phyloP scores from a whole-genome alignment of 305 asterid genomes.

The Fraxinus nigra region DNA sequence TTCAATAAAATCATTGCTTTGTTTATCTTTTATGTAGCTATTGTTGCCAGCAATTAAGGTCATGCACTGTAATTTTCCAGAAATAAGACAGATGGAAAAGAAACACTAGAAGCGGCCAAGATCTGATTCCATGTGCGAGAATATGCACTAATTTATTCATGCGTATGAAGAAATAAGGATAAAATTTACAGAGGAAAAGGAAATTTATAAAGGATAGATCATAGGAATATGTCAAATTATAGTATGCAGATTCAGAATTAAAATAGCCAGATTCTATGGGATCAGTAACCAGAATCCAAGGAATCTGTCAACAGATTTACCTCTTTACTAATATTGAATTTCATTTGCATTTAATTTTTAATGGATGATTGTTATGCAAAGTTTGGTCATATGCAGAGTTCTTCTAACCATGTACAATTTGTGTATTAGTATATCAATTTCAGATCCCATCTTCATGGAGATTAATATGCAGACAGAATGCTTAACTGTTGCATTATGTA shows the following conservation, averaged over 20 bases:
- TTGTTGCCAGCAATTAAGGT: background rate
- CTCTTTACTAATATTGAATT: background rate
- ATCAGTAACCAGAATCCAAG: background rate
- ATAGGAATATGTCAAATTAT: background rate
- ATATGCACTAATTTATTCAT: background rate
- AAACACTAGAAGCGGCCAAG: background rate
- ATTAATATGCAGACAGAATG: background rate
- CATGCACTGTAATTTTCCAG: background rate
- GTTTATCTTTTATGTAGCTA: background rate
- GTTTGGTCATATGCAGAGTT: background rate
- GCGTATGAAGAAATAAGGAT: background rate
- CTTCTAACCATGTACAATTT: background rate
- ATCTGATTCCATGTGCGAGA: background rate
- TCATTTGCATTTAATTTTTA: background rate
- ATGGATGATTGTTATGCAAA: background rate
- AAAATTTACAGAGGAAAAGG: background rate
- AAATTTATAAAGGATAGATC: background rate
- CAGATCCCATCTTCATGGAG: background rate
- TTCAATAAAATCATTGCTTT: background rate
- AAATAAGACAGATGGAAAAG: background rate
- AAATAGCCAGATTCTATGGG: background rate
- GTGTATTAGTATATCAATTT: background rate
- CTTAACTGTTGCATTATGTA: slow-evolving; percentile 1
- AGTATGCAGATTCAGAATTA: background rate
- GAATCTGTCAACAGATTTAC: background rate